Evolutionary conservation across 2,329 filamentous ascomycete genomes (phyloP).

Genomic region (Fusarium tricinctum): DNA sequence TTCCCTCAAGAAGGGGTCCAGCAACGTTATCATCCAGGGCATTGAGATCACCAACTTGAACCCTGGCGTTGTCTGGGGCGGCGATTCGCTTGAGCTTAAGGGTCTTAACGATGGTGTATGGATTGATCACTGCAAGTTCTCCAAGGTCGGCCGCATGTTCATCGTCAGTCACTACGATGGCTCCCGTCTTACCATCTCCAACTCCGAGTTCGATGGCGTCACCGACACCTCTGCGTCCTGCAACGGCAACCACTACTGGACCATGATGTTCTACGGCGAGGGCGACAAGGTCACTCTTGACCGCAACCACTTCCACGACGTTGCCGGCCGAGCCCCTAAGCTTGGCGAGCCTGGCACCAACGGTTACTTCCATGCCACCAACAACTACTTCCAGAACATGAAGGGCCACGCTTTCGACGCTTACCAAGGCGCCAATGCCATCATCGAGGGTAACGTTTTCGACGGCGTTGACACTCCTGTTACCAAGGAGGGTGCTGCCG

Average conservation of each 20-base stretch:
- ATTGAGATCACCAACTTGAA: constrained; percentile 62
- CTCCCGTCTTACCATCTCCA: constrained; percentile 55
- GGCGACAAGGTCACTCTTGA: constrained; percentile 48
- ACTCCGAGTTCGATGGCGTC: constrained; percentile 57
- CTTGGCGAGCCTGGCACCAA: constrained; percentile 48
- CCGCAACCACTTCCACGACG: constrained; percentile 49
- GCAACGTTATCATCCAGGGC: constrained; percentile 67
- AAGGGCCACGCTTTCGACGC: constrained; percentile 65
- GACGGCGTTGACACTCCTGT: constrained; percentile 52
- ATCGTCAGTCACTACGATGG: constrained; percentile 55
- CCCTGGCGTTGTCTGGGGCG: constrained; percentile 52
- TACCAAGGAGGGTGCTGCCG: constrained; percentile 48
- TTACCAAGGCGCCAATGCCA: constrained; percentile 53
- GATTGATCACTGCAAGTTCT: constrained; percentile 57
- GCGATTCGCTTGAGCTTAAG: constrained; percentile 57
- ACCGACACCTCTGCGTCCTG: constrained; percentile 51
- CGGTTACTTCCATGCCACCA: constrained; percentile 47
- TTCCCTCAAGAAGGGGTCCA: constrained; percentile 58
- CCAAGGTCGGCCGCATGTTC: constrained; percentile 59
- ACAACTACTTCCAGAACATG: constrained; percentile 51
- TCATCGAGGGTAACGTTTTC: constrained; percentile 51
- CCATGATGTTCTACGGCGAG: constrained; percentile 51
- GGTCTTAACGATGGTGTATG: constrained; percentile 51
- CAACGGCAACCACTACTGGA: constrained; percentile 54
- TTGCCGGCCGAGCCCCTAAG: constrained; percentile 50